These are phyloP conservation scores for Euphorbia pulcherrima DNA, from an alignment of 345 rosid genomes.

Conservation along the genomic window DNA sequence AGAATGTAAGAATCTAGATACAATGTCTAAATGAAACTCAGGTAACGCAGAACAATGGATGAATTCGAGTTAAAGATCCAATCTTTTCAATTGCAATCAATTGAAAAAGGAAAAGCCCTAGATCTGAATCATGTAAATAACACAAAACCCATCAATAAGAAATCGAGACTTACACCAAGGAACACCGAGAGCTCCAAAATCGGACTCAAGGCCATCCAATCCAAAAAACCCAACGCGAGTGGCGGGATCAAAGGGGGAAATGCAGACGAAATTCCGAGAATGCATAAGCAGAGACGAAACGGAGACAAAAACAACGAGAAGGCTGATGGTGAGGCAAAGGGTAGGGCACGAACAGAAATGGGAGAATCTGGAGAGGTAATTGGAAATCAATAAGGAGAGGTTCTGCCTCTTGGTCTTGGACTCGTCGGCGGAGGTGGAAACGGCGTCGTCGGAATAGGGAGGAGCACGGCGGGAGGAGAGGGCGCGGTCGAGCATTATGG, in stretches of 20 bases:
- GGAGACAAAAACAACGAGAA: slow-evolving; percentile 10
- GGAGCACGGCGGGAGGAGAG: slow-evolving; percentile 24
- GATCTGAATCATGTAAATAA: slow-evolving; percentile 10
- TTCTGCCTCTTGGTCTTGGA: slow-evolving; percentile 32
- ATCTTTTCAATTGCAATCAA: background rate
- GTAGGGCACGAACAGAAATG: slow-evolving; percentile 19
- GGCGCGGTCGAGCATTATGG: slow-evolving; percentile 29
- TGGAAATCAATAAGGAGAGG: slow-evolving; percentile 18
- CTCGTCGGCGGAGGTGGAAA: slow-evolving; percentile 18
- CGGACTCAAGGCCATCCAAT: slow-evolving; percentile 73
- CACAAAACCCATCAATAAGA: background rate
- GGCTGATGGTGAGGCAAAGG: slow-evolving; percentile 21
- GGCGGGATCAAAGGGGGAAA: slow-evolving; percentile 58
- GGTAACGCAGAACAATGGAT: background rate
- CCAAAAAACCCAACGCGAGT: slow-evolving; percentile 73
- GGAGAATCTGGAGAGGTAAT: slow-evolving; percentile 28
- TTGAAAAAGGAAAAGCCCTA: slow-evolving; percentile 5
- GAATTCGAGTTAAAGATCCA: slow-evolving; percentile 1
- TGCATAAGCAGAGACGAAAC: slow-evolving; percentile 16
- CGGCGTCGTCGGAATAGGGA: slow-evolving; percentile 12
- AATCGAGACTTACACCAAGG: slow-evolving; percentile 85
- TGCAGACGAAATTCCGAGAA: slow-evolving; percentile 58
- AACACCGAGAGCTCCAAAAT: slow-evolving; percentile 89
- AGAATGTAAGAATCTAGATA: background rate
- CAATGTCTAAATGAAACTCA: background rate